Base-by-base conservation (phyloP, 257 asterid genomes). In the Solanum stenotomum region DNA sequence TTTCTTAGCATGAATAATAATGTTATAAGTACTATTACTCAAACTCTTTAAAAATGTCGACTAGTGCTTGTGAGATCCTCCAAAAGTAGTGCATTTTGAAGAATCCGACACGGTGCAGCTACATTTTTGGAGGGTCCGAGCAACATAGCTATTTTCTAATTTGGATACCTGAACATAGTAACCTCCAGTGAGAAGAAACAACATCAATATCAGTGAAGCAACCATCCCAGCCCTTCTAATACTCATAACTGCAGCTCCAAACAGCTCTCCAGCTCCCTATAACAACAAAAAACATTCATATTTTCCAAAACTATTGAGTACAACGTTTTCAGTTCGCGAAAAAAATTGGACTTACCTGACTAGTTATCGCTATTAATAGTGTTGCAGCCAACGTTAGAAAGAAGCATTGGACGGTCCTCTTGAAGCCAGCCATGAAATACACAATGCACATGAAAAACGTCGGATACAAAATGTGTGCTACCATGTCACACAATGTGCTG, bases 101-200 rank as follows among this genome's bases (percentile, higher is more conserved):
- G 25, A 72, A 33, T 72, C 15, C 0, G 4, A 33, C 15, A 18
- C 1, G 25, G 42, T 16, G 22, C 2, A 1, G 3, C 79, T 33
- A 0, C 38, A 29, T 29, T 70, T 70, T 70, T 70, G 40, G 1
- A 70, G n/a, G 1, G 37, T 31, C 6, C 7, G 40, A 70, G 79
- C 16, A 72, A 72, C 29, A 33, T 27, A 15, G 29, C 34, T 67
- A 10, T 63, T 42, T 52, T 34, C 23, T 34, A 85, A 87, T 37
- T 78, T 42, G 23, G 42, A 6, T 89, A 95, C 98, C 98, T 96
- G 99, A 85, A 97, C 98, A 82, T 97, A 97, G 87, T 97, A 97
- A 82, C 99, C 99, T 59, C 99, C 99, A 0, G 98, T 97, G 86
- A 96, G 99, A 89, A 97, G 99, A 90, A 97, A 97, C 90, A 97